Percentiles rank a stretch among this genome's conserved stretches.
Conservation (phyloP, 768 basidiomycete species). For the Boletellus emodensis region DNA sequence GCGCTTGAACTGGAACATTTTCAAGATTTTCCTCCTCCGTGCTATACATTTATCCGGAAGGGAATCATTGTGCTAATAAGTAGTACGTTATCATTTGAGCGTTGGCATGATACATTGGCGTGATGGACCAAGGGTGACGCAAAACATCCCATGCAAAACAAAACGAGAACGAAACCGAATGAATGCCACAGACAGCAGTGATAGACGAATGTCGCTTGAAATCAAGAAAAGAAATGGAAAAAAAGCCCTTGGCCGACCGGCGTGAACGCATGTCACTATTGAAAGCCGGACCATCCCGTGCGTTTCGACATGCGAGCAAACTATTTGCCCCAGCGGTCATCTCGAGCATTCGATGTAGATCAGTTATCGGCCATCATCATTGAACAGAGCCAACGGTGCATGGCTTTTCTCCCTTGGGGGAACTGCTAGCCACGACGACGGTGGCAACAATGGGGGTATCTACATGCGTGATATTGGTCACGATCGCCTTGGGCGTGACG, state of each 20-base stretch:
- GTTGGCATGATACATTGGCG: slow-evolving; percentile 22
- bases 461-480: slow-evolving; percentile 3
- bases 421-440: slow-evolving; percentile 3
- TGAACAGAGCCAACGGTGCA: slow-evolving; percentile 11
- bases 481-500: slow-evolving; percentile 19
- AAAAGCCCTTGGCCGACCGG: not conserved
- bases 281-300: not conserved
- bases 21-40: no score
- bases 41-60: not conserved
- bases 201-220: not conserved
- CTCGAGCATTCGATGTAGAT: not conserved
- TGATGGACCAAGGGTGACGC: slow-evolving; percentile 13
- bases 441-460: slow-evolving; percentile 6
- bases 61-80: slow-evolving; percentile 11
- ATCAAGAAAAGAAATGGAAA: not conserved
- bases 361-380: slow-evolving; percentile 5
- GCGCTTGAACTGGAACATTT: not conserved
- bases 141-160: slow-evolving; percentile 27
- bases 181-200: slow-evolving; percentile 2
- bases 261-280: not conserved
- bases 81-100: slow-evolving; percentile 14
- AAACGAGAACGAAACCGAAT: slow-evolving; percentile 10
- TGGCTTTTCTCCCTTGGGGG: not conserved
- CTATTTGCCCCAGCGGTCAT: not conserved
- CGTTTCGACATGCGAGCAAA: not conserved